Evolutionary conservation across 108 stramenopile genomes (phyloP).

Genomic region (Skeletonema tropicum): DNA sequence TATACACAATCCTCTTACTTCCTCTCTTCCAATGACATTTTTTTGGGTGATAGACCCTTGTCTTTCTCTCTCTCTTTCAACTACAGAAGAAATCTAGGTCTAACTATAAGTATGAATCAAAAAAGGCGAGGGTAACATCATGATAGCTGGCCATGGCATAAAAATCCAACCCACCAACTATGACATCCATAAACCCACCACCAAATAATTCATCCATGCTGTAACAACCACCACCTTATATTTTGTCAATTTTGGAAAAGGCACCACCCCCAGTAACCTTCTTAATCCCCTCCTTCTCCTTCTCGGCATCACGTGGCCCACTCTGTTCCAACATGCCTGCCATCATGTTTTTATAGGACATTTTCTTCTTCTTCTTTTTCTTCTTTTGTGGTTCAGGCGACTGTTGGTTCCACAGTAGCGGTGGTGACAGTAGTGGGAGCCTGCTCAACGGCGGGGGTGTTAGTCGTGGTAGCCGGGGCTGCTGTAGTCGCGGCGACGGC

Average conservation of each 20-base stretch:
- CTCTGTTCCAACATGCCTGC: constrained; percentile 63
- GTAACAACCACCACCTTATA: constrained; percentile 47
- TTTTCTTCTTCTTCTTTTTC: constrained; percentile 91
- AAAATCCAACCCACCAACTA: not conserved
- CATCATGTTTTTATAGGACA: constrained; percentile 88
- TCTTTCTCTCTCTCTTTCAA: not conserved
- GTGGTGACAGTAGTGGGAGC: constrained; percentile 6
- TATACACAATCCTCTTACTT: constrained; percentile 1
- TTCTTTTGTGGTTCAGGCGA: constrained; percentile 46
- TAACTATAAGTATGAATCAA: not conserved
- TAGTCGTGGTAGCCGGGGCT: constrained; percentile 17
- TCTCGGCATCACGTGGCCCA: constrained; percentile 54
- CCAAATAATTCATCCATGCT: not conserved
- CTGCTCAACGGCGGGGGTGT: constrained; percentile 15
- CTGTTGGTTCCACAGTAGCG: constrained; percentile 2
- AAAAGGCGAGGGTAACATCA: not conserved
- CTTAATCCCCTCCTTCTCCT: constrained; percentile 75
- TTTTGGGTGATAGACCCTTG: not conserved
- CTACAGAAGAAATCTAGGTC: not conserved
- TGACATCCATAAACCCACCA: not conserved
- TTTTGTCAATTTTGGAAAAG: constrained; percentile 90
- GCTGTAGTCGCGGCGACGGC: constrained; percentile 24
- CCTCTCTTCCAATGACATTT: not conserved
- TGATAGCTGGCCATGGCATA: not conserved
- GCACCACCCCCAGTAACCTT: constrained; percentile 86